Evolutionary conservation across 2,329 filamentous ascomycete species (phyloP).

Genomic region (Sporothrix schenckii): DNA sequence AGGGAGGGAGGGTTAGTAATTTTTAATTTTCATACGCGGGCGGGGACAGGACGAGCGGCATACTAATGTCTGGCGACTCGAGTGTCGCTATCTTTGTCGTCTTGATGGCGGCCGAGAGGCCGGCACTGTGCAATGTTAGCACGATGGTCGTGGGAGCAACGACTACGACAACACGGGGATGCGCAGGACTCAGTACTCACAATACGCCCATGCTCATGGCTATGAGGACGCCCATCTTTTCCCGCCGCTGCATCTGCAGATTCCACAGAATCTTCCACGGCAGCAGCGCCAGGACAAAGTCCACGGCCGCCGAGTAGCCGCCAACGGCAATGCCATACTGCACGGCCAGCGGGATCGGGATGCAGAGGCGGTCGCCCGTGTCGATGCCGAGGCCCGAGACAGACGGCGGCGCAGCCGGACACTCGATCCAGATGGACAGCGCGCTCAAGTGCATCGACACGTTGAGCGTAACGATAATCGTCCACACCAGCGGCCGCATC

Average conservation of each 20-base stretch:
- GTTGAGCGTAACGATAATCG: conserved; percentile 43
- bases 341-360: conserved; percentile 34
- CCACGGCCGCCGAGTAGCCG: conserved; percentile 39
- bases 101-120: conserved; percentile 28
- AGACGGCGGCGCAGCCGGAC: conserved; percentile 24
- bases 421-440: conserved; percentile 31
- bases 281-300: conserved; percentile 40
- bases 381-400: too few species aligned
- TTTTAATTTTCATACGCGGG: not conserved
- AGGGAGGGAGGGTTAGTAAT: not conserved
- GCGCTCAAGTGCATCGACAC: conserved; percentile 39
- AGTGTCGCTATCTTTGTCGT: conserved; percentile 28
- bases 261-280: conserved; percentile 42
- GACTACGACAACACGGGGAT: not conserved
- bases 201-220: conserved; percentile 44
- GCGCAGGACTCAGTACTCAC: conserved; percentile 29
- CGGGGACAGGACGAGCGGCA: not conserved
- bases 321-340: conserved; percentile 37
- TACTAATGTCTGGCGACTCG: conserved; percentile 30
- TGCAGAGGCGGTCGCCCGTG: conserved; percentile 34
- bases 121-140: conserved; percentile 24
- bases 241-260: conserved; percentile 41
- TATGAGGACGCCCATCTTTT: conserved; percentile 40
- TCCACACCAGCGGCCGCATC: conserved; percentile 39
- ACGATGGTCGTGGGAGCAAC: not conserved